Conservation (phyloP, 2,329 filamentous ascomycete species). For the Monilinia polystroma region DNA sequence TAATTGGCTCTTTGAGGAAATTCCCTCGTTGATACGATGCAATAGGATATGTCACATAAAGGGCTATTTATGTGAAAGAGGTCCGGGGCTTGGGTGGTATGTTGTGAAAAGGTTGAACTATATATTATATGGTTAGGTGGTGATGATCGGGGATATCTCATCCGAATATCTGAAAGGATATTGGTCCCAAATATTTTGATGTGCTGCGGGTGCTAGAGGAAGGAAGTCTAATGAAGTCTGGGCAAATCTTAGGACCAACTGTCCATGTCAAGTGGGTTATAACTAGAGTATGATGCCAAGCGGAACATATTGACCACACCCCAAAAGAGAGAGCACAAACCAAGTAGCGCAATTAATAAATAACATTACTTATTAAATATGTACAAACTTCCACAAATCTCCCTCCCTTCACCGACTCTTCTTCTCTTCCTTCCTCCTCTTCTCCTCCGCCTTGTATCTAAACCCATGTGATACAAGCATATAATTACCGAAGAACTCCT, state of each 20-base stretch:
- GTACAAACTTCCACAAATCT: neutral
- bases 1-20: too few relatives aligned
- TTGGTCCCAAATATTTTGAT: neutral
- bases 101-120: neutral
- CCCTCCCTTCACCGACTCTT: conserved; percentile 15
- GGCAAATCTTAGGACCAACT: neutral
- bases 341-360: neutral
- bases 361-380: neutral
- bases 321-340: neutral
- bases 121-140: too few relatives aligned
- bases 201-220: too few relatives aligned
- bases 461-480: conserved; percentile 48
- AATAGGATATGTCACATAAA: neutral
- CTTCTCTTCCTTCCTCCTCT: conserved; percentile 32
- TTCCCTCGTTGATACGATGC: neutral
- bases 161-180: neutral
- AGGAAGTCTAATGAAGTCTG: neutral
- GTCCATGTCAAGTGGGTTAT: neutral
- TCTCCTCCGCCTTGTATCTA: conserved; percentile 40
- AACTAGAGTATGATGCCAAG: neutral
- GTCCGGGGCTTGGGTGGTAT: too few relatives aligned
- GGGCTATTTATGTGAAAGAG: neutral
- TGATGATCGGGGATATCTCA: neutral
- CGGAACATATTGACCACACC: neutral
- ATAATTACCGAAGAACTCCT: conserved; percentile 50